Evolutionary conservation across 352 stramenopile species (phyloP), one percentile per base, ranked within the genome.

Genomic region (Aphanomyces euteiches): DNA sequence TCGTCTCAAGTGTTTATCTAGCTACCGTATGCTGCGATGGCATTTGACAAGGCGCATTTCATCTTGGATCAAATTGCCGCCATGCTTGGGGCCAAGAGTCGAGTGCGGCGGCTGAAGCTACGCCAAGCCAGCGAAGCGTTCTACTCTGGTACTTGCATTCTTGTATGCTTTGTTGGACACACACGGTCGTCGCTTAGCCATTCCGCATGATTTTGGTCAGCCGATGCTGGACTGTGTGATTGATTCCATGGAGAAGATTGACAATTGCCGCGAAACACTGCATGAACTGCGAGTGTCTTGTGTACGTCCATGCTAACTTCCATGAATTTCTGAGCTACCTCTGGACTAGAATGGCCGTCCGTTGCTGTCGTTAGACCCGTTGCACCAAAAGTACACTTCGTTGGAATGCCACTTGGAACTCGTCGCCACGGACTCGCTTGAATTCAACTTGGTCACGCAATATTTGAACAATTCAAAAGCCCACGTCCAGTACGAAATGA

Each of bases 401-500:
- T 39, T 70, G 4, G 21, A 34, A 8, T 59, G 47, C 17, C 17
- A 70, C 40, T 40, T 70, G 39, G 13, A 36, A 10, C 8, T 64
- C 36, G 19, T 70, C 2, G 12, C 38, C 7, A 63, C 7, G 5
- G 48, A 47, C 8, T 60, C 64, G 36, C 36, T 34, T 8, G 64
- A 47, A 5, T 61, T 21, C 21, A 17, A 39, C 6, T 34, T 70
- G 6, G 53, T 70, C 28, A 6, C 36, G n/a, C 43, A 28, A 19
- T 70, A 70, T 50, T 61, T 70, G 4, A 21, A 64, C 43, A 70
- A 70, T 37, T 56, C 64, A n/a, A 70, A 70, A 43, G 48, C 8
- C 15, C 64, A 54, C 36, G 36, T 64, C n/a, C 53, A 64, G 50
- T 41, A 56, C n/a, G 6, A 37, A 39, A 37, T 61, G 54, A 37